phyloP scores from a whole-genome alignment of 1,284 basidiomycete species.

The Tausonia pullulans region DNA sequence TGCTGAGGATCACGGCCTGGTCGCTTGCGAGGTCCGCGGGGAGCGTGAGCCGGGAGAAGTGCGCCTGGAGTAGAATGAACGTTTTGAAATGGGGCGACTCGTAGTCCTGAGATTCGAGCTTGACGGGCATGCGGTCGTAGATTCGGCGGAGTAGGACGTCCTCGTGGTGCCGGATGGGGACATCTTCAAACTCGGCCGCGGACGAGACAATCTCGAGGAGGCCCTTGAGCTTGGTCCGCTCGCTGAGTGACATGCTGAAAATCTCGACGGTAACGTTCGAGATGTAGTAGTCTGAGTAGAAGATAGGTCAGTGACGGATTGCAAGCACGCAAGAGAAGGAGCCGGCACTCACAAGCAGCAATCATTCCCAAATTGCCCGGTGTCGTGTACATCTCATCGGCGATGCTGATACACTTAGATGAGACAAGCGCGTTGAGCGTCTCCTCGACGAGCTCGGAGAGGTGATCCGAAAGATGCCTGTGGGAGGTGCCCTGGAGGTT shows the following conservation, averaged over 20 bases:
- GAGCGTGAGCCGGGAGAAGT: constrained; percentile 83
- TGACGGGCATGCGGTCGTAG: constrained; percentile 96
- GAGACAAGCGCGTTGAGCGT: constrained; percentile 83
- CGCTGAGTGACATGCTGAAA: constrained; percentile 89
- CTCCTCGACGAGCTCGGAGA: constrained; percentile 91
- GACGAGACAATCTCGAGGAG: constrained; percentile 91
- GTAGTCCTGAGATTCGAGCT: constrained; percentile 76
- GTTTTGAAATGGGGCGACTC: constrained; percentile 96
- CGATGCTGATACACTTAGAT: constrained; percentile 89
- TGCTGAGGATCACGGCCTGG: constrained; percentile 74
- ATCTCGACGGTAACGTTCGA: constrained; percentile 90
- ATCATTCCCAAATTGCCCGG: constrained; percentile 93
- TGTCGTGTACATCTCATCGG: constrained; percentile 84
- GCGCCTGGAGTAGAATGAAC: constrained; percentile 89
- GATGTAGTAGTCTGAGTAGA: constrained; percentile 40
- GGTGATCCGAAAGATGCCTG: constrained; percentile 81
- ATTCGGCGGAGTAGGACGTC: constrained; percentile 69
- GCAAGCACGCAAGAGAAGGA: constrained; percentile 42
- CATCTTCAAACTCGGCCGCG: constrained; percentile 87
- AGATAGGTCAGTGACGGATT: background rate
- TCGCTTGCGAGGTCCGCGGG: constrained; percentile 90
- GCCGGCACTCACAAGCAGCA: constrained; percentile 76
- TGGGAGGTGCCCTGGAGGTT: constrained; percentile 88
- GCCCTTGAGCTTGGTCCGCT: constrained; percentile 94
- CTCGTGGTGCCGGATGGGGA: constrained; percentile 89